These are phyloP conservation scores for Hemisphaericaspora subhashii DNA, from an alignment of 1,139 yeast species.

Conservation along the genomic window DNA sequence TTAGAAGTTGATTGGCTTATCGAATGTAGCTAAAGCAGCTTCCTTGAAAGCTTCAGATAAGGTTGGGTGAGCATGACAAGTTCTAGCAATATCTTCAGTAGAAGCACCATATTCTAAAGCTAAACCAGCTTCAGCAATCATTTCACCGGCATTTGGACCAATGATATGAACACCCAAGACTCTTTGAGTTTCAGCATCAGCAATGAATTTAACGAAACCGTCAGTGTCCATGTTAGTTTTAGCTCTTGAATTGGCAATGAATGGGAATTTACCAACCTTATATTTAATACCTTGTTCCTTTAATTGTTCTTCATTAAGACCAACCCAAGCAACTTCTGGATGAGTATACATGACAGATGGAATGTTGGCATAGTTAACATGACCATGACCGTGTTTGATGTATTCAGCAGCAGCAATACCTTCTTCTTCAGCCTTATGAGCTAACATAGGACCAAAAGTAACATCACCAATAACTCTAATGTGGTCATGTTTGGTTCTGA, in stretches of 20 bases:
- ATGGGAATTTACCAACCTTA: slow-evolving; percentile 97
- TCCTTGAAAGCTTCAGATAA: slow-evolving; percentile 97
- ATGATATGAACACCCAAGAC: slow-evolving; percentile 95
- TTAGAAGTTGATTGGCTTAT: slow-evolving; percentile 83
- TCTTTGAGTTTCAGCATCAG: slow-evolving; percentile 97
- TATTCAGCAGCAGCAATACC: slow-evolving; percentile 98
- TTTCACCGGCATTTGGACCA: slow-evolving; percentile 99
- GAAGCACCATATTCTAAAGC: slow-evolving; percentile 99
- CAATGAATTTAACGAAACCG: slow-evolving; percentile 93
- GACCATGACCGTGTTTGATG: slow-evolving; percentile 93
- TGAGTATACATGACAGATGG: slow-evolving; percentile 99
- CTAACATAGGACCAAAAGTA: slow-evolving; percentile 98
- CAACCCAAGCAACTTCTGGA: slow-evolving; percentile 99
- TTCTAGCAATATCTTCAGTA: slow-evolving; percentile 95
- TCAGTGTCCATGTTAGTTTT: slow-evolving; percentile 97
- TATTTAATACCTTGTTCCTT: slow-evolving; percentile 91
- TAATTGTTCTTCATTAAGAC: slow-evolving; percentile 92
- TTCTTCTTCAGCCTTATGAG: slow-evolving; percentile 99
- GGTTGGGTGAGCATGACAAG: slow-evolving; percentile 99
- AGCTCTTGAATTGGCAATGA: slow-evolving; percentile 98
- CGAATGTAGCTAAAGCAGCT: slow-evolving; percentile 92
- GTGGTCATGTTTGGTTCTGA: slow-evolving; percentile 87
- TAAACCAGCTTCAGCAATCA: slow-evolving; percentile 98
- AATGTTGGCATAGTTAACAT: slow-evolving; percentile 95
- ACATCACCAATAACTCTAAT: slow-evolving; percentile 98